Evolutionary conservation across 129 eudicot species (phyloP), one percentile per base, ranked within the genome.

Genomic region (Helichrysum umbraculigerum): DNA sequence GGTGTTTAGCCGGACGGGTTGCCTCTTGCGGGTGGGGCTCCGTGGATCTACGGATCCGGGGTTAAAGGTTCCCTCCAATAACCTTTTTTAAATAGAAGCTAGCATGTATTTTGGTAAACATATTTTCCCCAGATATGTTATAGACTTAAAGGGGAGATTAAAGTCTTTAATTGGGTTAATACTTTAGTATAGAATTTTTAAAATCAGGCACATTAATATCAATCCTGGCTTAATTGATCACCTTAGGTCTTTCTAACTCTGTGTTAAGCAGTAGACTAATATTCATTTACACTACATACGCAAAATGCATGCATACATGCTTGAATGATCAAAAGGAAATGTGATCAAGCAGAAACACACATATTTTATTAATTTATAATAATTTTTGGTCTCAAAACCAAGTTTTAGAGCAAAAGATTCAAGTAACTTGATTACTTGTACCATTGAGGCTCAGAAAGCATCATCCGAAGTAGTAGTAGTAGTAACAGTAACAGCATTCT

Each of bases 401-500:
- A 39, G 17, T 68, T 59, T 4, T 57, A 35, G 71, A 60, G 44
- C 35, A 34, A 78, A 61, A 44, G 51, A 68, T 58, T 28, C 22
- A 57, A 47, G 15, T 32, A 70, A 70, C 65, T 59, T 29, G 64
- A 78, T 39, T 7, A 50, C 4, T 17, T 50, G 61, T 56, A 56
- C 54, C n/a, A 47, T 12, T 57, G 56, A 57, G 30, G 69, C 69
- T 79, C 78, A 79, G 14, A 79, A n/a, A 19, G 73, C 70, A 41
- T 79, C 79, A 73, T 79, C 82, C 28, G 70, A 73, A 64, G 74
- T 73, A 17, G 77, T 70, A 60, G 68, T 70, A 60, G 68, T 1
- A 42, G 54, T 47, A 12, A 33, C 85, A 54, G 88, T 1, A 59
- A 21, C 74, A 28, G 97, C 52, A 68, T 85, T 84, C 73, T 88